A percentile compares a stretch with the other conserved stretches of the same genome.
These are phyloP conservation scores for Trypanosoma mega DNA, from an alignment of 208 protist genomes.

Conservation along the genomic window DNA sequence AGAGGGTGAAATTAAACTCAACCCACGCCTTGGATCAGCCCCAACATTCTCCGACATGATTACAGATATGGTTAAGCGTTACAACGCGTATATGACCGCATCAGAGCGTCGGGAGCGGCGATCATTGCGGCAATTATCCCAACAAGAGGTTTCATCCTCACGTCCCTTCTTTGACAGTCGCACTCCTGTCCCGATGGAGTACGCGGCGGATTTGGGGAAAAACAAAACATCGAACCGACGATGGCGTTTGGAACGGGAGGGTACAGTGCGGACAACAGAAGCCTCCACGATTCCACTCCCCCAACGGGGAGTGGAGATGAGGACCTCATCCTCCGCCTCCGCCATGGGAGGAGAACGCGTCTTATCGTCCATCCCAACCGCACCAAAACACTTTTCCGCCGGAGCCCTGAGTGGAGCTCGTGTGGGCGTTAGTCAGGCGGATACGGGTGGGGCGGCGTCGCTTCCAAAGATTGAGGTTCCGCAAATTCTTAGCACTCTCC, in stretches of 20 bases:
- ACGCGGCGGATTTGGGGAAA: conserved; percentile 13
- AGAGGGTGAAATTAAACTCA: conserved; percentile 49
- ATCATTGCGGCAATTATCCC: conserved; percentile 23
- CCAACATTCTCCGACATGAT: conserved; percentile 38
- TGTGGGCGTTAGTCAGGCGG: too few species aligned
- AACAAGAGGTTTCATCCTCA: conserved; percentile 5
- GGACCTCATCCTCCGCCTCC: too few species aligned
- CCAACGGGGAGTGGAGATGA: too few species aligned
- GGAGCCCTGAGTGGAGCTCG: too few species aligned
- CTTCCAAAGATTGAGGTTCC: conserved; percentile 12
- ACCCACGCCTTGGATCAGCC: conserved; percentile 15
- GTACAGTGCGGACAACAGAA: too few species aligned
- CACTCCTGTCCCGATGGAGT: conserved; percentile 33
- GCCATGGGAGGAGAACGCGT: too few species aligned
- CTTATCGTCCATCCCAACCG: neutral
- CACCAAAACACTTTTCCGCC: neutral
- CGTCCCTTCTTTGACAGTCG: conserved; percentile 47
- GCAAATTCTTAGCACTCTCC: conserved; percentile 28
- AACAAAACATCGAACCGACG: neutral
- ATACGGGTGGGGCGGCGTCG: neutral
- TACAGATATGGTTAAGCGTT: conserved; percentile 49
- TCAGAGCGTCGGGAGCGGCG: conserved; percentile 37
- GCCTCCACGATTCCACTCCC: too few species aligned
- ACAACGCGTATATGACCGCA: conserved; percentile 57
- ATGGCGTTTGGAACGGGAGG: too few species aligned